These are phyloP conservation scores for Ottelia alismoides DNA, from an alignment of 106 monocot genomes.

Conservation along the genomic window DNA sequence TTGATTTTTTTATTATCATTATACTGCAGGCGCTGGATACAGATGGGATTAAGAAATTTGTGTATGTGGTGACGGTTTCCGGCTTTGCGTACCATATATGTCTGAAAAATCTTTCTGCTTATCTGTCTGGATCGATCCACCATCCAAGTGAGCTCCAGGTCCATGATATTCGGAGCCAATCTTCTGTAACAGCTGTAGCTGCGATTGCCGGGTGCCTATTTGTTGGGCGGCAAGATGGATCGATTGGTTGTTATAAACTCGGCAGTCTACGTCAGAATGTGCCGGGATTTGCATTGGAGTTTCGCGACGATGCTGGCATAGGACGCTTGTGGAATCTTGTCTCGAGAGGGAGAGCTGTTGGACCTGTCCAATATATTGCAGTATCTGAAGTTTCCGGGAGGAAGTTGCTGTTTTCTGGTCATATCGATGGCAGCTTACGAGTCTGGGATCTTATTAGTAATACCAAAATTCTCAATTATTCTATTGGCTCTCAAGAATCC, in stretches of 20 bases:
- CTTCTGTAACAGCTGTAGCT: constrained; percentile 58
- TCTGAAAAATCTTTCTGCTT: constrained; percentile 39
- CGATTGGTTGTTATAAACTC: constrained; percentile 57
- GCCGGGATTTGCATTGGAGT: constrained; percentile 56
- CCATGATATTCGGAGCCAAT: constrained; percentile 34
- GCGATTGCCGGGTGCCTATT: constrained; percentile 62
- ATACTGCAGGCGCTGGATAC: constrained; percentile 17
- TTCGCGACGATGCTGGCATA: constrained; percentile 84
- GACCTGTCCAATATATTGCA: constrained; percentile 58
- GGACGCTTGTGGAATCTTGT: constrained; percentile 78
- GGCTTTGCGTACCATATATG: constrained; percentile 65
- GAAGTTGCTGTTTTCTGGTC: constrained; percentile 60
- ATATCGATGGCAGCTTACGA: constrained; percentile 54
- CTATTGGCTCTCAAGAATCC: constrained; percentile 23
- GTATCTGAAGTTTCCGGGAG: constrained; percentile 41
- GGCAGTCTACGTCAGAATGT: constrained; percentile 46
- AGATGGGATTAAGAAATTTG: constrained; percentile 22
- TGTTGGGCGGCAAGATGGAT: constrained; percentile 70
- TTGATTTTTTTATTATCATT: too few species aligned
- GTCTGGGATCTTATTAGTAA: constrained; percentile 71
- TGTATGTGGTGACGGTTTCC: constrained; percentile 64
- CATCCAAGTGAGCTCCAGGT: constrained; percentile 39
- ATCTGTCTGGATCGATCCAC: constrained; percentile 56
- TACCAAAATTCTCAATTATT: constrained; percentile 41
- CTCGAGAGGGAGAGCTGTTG: constrained; percentile 67